Base-by-base conservation (phyloP, 805 yeast species). In the Metschnikowia continentalis region DNA sequence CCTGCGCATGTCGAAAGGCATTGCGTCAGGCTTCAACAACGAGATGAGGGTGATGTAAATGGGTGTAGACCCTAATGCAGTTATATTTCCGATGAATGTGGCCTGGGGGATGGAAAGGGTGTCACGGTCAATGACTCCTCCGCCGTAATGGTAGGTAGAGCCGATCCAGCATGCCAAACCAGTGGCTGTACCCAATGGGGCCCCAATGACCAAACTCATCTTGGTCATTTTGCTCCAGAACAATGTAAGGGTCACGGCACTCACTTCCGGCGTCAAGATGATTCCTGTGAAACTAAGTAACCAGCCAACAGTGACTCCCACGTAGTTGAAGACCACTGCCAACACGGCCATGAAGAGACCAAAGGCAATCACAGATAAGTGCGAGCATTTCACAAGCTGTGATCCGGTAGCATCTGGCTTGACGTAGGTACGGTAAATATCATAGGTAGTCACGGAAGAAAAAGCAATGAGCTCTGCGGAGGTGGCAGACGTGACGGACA, bases 401-500 rank as follows among this genome's bases (percentile, higher is more conserved):
- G 59, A 55, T 32, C 76, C 77, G 3, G 68, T 55, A 3, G 79
- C 78, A 6, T 58, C 42, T 11, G 75, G 76, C 19, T 71, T 69
- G 48, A 72, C 57, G 53, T 74, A 75, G 6, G 65, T 61, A 58
- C 71, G 65, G 58, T 70, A 74, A 33, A 75, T 57, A 54, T 74
- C 78, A 55, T 71, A 74, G 1, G 77, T 69, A 3, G 61, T 45
- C 11, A 73, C 65, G 1, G 76, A 68, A 0, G 76, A 68, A 50
- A 72, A 66, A 3, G 76, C 77, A 53, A 74, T 70, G 46, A 72
- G 57, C 50, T 74, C 77, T 4, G 77, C 75, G 15, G 74, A 68
- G 36, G 70, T 60, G 2, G 78, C 76, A 14, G 76, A 69, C 3
- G 78, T 74, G 19, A 69, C 76, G 30, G 77, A 64, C 75, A 73